Conservation (phyloP, 139 green algal species). For the Raphidocelis subcapitata region DNA sequence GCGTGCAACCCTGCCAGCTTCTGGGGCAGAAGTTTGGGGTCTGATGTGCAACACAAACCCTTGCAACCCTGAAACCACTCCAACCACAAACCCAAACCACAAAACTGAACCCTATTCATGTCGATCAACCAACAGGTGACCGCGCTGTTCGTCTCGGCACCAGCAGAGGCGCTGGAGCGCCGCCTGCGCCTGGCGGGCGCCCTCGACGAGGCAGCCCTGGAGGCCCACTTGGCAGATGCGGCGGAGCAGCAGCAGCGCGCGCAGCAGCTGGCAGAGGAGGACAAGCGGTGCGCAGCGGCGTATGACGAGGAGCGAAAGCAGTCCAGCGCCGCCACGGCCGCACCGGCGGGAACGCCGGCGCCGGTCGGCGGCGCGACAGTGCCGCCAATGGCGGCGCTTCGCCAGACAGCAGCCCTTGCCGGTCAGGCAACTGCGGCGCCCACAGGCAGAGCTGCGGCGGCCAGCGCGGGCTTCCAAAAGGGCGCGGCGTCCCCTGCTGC, state of each 20-base stretch:
- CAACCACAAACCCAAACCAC: neutral
- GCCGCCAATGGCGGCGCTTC: neutral
- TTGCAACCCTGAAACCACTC: neutral
- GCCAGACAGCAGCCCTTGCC: neutral
- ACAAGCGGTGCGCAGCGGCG: neutral
- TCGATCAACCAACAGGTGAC: constrained; percentile 12
- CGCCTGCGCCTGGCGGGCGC: neutral
- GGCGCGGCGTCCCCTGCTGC: neutral
- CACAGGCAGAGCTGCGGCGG: neutral
- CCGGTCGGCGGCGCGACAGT: neutral
- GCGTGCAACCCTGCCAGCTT: neutral
- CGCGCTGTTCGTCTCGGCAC: constrained; percentile 5
- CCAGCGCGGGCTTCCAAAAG: neutral
- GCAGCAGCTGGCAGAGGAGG: constrained; percentile 5
- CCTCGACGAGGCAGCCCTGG: constrained; percentile 7
- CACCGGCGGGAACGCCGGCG: neutral
- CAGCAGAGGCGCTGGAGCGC: constrained; percentile 3
- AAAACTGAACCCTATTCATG: neutral
- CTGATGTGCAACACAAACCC: no score
- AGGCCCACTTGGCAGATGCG: constrained; percentile 18
- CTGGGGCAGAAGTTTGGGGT: neutral
- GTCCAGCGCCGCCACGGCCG: neutral
- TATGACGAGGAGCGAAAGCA: neutral
- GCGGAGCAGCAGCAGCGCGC: constrained; percentile 1
- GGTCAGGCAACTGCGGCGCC: constrained; percentile 2